These are phyloP conservation scores for Polychytrium aggregatum DNA, from an alignment of 192 early-diverging fungal species.

Conservation along the genomic window DNA sequence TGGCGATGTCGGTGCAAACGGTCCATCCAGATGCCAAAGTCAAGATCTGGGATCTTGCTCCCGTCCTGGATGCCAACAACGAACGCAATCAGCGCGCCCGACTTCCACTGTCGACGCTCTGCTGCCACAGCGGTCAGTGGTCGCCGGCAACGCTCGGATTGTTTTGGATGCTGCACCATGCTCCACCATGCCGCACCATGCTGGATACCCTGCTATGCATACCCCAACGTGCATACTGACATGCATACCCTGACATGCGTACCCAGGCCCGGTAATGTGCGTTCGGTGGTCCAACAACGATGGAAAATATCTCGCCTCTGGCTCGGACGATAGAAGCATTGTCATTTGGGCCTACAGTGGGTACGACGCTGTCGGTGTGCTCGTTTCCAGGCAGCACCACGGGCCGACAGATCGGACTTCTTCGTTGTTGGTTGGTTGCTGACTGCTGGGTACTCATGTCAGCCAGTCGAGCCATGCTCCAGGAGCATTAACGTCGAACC, in stretches of 20 bases:
- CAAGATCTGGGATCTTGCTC: constrained; percentile 74
- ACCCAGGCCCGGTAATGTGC: constrained; percentile 72
- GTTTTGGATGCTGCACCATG: background rate
- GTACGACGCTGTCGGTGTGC: too few relatives aligned
- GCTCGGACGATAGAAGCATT: constrained; percentile 87
- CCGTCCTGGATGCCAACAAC: constrained; percentile 40
- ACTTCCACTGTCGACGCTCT: constrained; percentile 66
- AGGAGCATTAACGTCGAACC: constrained; percentile 40
- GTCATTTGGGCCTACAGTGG: too few relatives aligned
- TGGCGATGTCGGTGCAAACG: background rate
- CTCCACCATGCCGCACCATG: background rate
- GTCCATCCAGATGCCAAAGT: constrained; percentile 63
- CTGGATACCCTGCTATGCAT: background rate
- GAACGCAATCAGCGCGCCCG: constrained; percentile 37
- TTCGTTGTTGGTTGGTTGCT: constrained; percentile 3
- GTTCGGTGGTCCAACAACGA: constrained; percentile 67
- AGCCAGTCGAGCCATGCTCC: background rate
- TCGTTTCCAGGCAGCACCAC: too few relatives aligned
- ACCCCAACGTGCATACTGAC: background rate
- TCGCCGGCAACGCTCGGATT: background rate
- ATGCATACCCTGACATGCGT: too few relatives aligned
- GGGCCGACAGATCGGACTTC: constrained; percentile 44
- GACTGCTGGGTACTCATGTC: background rate
- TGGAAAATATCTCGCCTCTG: constrained; percentile 70
- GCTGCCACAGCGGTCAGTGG: constrained; percentile 67